phyloP scores from a whole-genome alignment of 495 filamentous ascomycete species.

The Penicillium ochrochloron region DNA sequence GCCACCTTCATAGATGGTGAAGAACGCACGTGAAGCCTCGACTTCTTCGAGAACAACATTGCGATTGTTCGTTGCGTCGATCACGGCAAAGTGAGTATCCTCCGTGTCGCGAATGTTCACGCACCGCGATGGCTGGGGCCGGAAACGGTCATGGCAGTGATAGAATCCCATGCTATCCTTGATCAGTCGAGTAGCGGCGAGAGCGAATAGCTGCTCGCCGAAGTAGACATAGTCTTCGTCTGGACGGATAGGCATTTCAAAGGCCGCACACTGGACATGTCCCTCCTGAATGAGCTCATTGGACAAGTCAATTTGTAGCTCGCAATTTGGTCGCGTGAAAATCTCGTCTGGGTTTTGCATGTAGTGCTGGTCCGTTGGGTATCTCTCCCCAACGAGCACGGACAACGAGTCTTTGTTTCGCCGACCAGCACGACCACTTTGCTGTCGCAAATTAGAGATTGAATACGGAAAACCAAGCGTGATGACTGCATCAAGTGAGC shows the following conservation, averaged over 20 bases:
- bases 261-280: constrained; percentile 93
- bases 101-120: constrained; percentile 92
- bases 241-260: constrained; percentile 88
- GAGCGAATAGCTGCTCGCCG: constrained; percentile 68
- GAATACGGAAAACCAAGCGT: constrained; percentile 95
- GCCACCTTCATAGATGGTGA: constrained; percentile 95
- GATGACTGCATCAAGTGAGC: constrained; percentile 90
- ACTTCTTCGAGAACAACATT: constrained; percentile 92
- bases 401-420: constrained; percentile 94
- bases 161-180: constrained; percentile 79
- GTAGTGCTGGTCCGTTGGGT: constrained; percentile 92
- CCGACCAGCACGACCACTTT: constrained; percentile 90
- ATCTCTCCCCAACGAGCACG: constrained; percentile 88
- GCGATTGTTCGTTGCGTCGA: constrained; percentile 80
- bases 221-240: constrained; percentile 81
- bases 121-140: constrained; percentile 78
- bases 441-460: constrained; percentile 91
- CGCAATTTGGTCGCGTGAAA: constrained; percentile 90
- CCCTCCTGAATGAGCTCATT: constrained; percentile 92
- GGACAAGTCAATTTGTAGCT: constrained; percentile 84
- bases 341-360: constrained; percentile 97
- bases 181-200: constrained; percentile 77
- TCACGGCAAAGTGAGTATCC: constrained; percentile 89
- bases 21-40: constrained; percentile 93
- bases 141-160: constrained; percentile 87